Conservation (phyloP, 2,329 filamentous ascomycete species). For the Phialophora macrospora region DNA sequence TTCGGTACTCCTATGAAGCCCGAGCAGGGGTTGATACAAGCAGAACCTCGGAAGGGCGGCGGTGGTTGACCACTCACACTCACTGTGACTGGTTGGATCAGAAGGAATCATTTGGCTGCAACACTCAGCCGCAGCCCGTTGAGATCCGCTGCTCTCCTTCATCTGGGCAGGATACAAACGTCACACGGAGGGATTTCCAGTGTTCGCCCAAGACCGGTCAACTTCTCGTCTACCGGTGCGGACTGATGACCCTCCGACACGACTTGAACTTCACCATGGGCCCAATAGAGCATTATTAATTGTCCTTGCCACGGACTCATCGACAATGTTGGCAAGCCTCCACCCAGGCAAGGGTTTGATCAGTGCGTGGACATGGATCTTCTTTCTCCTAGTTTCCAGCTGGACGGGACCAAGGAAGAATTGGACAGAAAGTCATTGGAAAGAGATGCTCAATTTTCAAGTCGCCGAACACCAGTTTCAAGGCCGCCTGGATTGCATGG, state of each 20-base stretch:
- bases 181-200: background rate
- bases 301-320: background rate
- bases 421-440: background rate
- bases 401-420: background rate
- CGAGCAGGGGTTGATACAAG: background rate
- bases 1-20: background rate
- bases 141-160: background rate
- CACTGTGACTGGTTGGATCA: background rate
- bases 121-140: background rate
- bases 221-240: background rate
- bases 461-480: background rate
- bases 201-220: background rate
- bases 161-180: background rate
- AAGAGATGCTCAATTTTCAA: background rate
- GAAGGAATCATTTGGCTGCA: background rate
- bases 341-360: background rate
- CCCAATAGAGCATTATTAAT: background rate
- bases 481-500: background rate
- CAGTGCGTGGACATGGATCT: background rate
- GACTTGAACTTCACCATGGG: background rate
- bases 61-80: background rate
- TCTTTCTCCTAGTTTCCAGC: background rate
- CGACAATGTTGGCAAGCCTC: background rate
- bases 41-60: constrained; percentile 1
- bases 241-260: background rate